Conservation (phyloP, 73 alveolate genomes). For the Tetrahymena borealis region DNA sequence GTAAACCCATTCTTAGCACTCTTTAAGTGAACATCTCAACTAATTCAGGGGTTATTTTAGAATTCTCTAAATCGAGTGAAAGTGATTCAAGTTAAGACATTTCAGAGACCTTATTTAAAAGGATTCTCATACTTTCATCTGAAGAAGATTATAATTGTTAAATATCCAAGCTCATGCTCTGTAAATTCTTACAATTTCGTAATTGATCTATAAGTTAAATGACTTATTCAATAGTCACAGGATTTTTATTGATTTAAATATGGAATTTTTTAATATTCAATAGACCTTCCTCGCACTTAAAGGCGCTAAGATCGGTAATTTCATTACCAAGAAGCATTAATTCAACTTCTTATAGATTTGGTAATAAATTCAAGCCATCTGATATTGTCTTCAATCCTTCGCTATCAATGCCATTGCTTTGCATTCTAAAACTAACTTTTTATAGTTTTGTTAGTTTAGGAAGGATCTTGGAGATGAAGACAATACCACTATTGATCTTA, state of each 20-base stretch:
- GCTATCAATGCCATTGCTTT: background rate
- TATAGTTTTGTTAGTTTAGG: background rate
- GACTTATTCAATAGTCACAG: background rate
- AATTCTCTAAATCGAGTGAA: background rate
- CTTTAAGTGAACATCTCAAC: background rate
- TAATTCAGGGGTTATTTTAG: background rate
- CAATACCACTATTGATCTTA: background rate
- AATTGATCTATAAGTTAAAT: background rate
- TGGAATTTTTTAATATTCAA: background rate
- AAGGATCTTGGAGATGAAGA: background rate
- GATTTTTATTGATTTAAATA: background rate
- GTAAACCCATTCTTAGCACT: background rate
- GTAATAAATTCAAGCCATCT: background rate
- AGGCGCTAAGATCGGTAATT: background rate
- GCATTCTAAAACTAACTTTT: background rate
- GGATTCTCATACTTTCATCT: background rate
- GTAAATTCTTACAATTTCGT: background rate
- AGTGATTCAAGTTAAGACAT: background rate
- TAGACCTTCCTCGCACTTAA: background rate
- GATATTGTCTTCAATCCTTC: background rate
- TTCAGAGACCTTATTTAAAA: background rate
- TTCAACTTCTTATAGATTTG: background rate
- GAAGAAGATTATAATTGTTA: background rate
- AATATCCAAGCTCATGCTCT: background rate
- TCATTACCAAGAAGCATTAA: background rate